Percentiles rank a stretch among this genome's conserved stretches.
Conservation (phyloP, 2,329 filamentous ascomycete species). For the Capronia coronata region DNA sequence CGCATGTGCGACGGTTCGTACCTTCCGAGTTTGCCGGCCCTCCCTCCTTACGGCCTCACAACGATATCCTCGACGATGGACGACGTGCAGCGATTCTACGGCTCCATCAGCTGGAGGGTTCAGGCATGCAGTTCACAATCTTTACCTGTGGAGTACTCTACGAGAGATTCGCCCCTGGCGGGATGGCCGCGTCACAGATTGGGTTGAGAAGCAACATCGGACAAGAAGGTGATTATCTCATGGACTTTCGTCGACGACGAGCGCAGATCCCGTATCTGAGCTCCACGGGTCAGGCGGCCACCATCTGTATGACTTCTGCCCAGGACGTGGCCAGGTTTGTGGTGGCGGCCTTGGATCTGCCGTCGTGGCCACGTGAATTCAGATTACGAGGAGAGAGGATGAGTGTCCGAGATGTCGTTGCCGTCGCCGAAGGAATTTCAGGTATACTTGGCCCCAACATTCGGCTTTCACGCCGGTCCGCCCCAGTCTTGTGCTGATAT, state of each 20-base stretch:
- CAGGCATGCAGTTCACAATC: slow-evolving; percentile 58
- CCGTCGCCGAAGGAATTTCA: slow-evolving; percentile 46
- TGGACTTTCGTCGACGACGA: slow-evolving; percentile 53
- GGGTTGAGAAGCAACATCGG: slow-evolving; percentile 51
- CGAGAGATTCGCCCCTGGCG: slow-evolving; percentile 64
- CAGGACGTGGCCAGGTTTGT: slow-evolving; percentile 66
- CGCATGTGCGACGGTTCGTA: slow-evolving; percentile 61
- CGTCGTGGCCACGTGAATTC: slow-evolving; percentile 62
- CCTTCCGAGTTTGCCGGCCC: slow-evolving; percentile 70
- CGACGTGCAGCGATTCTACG: slow-evolving; percentile 52
- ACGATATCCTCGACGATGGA: slow-evolving; percentile 57
- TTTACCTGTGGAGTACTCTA: slow-evolving; percentile 72
- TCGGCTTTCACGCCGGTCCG: background rate
- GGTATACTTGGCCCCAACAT: slow-evolving; percentile 30
- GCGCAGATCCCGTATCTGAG: slow-evolving; percentile 58
- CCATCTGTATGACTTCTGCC: slow-evolving; percentile 61
- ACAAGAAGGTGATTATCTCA: slow-evolving; percentile 58
- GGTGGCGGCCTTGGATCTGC: slow-evolving; percentile 57
- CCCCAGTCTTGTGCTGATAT: too few relatives aligned
- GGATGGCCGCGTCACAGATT: slow-evolving; percentile 55
- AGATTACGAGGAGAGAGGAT: slow-evolving; percentile 62
- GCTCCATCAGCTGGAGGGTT: slow-evolving; percentile 48
- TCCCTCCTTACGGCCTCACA: slow-evolving; percentile 48
- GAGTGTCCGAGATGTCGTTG: slow-evolving; percentile 55
- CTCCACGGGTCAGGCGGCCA: slow-evolving; percentile 45